phyloP scores from a whole-genome alignment of 305 asterid species.

The Plantago lanceolata region DNA sequence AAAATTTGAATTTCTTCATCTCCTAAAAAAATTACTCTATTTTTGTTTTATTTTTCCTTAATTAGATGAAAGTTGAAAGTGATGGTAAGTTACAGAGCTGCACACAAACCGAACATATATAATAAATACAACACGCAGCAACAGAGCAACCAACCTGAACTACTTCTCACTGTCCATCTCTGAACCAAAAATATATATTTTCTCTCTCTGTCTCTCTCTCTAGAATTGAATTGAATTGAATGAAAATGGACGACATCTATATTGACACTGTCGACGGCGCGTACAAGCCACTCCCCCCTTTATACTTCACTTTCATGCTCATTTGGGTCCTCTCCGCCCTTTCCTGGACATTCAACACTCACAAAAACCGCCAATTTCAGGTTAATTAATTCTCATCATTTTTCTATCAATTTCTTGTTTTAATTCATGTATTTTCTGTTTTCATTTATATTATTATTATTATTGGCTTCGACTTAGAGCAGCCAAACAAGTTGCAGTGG shows the following conservation, averaged over 20 bases:
- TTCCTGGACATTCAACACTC: constrained; percentile 71
- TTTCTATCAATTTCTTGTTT: background rate
- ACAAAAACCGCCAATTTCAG: constrained; percentile 69
- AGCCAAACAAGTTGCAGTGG: constrained; percentile 86
- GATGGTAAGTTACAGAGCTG: too few species aligned
- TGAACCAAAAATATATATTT: too few species aligned
- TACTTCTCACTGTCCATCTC: too few species aligned
- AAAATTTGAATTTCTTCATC: too few species aligned
- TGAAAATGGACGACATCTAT: constrained; percentile 34
- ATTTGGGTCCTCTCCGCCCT: constrained; percentile 60
- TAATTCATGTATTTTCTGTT: background rate
- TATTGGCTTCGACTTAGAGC: constrained; percentile 40
- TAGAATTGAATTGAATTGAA: background rate
- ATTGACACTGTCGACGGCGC: constrained; percentile 37
- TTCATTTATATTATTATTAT: constrained; percentile 27
- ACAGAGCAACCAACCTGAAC: too few species aligned
- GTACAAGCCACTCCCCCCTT: constrained; percentile 55
- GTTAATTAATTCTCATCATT: constrained; percentile 25
- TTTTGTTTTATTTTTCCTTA: too few species aligned
- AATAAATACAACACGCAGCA: too few species aligned
- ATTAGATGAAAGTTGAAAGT: too few species aligned
- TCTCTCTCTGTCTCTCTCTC: too few species aligned
- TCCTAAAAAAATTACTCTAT: too few species aligned
- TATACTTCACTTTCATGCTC: constrained; percentile 46
- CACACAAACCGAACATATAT: too few species aligned